Percentiles rank a stretch among this genome's conserved stretches.
phyloP scores from a whole-genome alignment of 164 flowering plant genomes.

The Kingdonia uniflora region DNA sequence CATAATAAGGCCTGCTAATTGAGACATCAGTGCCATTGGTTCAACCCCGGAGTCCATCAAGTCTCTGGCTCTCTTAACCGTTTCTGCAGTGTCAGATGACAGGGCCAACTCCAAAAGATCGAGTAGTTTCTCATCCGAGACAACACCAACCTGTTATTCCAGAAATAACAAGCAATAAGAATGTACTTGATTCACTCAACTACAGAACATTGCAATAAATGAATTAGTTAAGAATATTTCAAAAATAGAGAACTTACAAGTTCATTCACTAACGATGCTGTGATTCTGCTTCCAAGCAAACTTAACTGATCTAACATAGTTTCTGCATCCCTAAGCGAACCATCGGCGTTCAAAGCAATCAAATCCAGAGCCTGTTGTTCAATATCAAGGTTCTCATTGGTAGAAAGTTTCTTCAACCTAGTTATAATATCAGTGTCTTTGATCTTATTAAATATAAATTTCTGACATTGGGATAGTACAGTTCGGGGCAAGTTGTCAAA shows the following conservation, averaged over 20 bases:
- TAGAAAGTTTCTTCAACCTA: slow-evolving; percentile 56
- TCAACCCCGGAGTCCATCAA: slow-evolving; percentile 88
- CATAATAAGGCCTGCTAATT: slow-evolving; percentile 90
- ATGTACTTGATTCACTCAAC: too few species aligned
- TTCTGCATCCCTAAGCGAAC: slow-evolving; percentile 95
- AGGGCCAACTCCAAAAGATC: slow-evolving; percentile 89
- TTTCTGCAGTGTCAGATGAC: slow-evolving; percentile 94
- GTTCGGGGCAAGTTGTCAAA: slow-evolving; percentile 75
- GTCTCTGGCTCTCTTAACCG: slow-evolving; percentile 85
- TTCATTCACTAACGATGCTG: slow-evolving; percentile 87
- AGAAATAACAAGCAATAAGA: too few species aligned
- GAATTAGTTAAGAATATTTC: not conserved
- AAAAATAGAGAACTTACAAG: slow-evolving; percentile 48
- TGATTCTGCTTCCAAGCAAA: slow-evolving; percentile 78
- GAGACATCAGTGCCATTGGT: slow-evolving; percentile 92
- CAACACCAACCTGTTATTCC: slow-evolving; percentile 65
- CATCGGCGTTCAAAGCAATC: slow-evolving; percentile 91
- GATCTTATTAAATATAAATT: slow-evolving; percentile 74
- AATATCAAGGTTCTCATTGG: slow-evolving; percentile 67
- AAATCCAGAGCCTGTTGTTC: slow-evolving; percentile 76
- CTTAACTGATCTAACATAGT: slow-evolving; percentile 95
- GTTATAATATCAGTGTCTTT: slow-evolving; percentile 60
- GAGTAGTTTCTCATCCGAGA: slow-evolving; percentile 82
- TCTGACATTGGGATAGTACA: slow-evolving; percentile 79
- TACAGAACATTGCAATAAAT: not conserved